Conservation (phyloP, 176 grass and related monocot species). For the Rhynchospora pubera region DNA sequence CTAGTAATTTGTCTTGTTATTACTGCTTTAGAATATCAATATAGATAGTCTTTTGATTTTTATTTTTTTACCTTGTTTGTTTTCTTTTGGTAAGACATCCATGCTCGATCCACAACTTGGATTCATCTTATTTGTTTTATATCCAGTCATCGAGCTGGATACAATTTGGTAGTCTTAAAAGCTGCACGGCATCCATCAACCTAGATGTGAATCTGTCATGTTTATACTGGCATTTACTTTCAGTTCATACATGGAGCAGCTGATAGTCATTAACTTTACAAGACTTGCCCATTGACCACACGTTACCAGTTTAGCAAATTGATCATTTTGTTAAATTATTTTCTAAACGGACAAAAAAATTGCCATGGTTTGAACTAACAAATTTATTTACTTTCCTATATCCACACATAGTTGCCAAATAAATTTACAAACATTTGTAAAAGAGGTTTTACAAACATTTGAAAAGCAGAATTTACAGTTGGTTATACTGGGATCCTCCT, state of each 20-base stretch:
- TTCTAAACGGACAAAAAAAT: background rate
- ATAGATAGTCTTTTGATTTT: background rate
- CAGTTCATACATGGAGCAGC: background rate
- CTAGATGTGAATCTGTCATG: background rate
- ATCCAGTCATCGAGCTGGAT: background rate
- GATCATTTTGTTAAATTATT: background rate
- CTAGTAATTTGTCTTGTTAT: background rate
- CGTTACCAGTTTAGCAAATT: background rate
- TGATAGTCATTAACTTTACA: background rate
- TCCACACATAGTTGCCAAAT: background rate
- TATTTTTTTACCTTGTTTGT: background rate
- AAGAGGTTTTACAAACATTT: constrained; percentile 20
- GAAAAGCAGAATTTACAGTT: constrained; percentile 18
- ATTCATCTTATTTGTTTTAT: background rate
- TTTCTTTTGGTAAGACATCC: background rate
- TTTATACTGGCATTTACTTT: background rate
- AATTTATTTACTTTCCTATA: constrained; percentile 1
- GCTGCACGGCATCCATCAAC: background rate
- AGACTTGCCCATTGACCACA: background rate
- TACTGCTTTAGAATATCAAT: background rate
- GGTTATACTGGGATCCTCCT: background rate
- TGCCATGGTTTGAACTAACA: background rate
- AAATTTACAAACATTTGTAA: constrained; percentile 6
- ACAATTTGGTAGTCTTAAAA: background rate
- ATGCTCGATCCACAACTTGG: background rate